Base-by-base conservation (phyloP, 352 stramenopile genomes). In the Saprolegnia parasitica region DNA sequence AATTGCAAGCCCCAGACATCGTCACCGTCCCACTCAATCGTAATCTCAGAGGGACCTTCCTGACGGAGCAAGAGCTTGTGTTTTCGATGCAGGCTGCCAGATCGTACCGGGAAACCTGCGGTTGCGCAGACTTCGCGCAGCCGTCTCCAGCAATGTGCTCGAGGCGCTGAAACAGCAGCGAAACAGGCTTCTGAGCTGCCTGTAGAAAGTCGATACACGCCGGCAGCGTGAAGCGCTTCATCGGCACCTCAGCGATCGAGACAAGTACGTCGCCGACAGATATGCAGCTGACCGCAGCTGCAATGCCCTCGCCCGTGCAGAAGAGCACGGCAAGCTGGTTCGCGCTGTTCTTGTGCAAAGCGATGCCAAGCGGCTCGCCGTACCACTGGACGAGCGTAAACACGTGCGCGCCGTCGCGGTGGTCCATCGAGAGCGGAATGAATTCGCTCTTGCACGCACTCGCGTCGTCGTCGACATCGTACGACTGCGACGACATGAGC, bases 121-220 rank as follows among this genome's bases (percentile, higher is more conserved):
- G 3, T 10, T 6, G 2, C 29, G 29, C 29, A 35, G 29, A 5
- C 29, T 35, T 35, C 29, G 42, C 42, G 42, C 13, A n/a, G 42
- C 42, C 42, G 18, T 49, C 42, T 8, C 2, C 29, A 35, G 10
- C 24, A 32, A 55, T 21, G n/a, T 56, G 35, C 40, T 29, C 58
- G 4, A n/a, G 58, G 13, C 58, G 58, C 24, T 42, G 40, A 56
- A 67, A 67, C 13, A 67, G 39, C 58, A 67, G 23, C n/a, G 58
- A 20, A 10, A 67, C 58, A 40, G 58, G 58, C 40, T 67, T 67
- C 50, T 67, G 58, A 20, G 58, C 42, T 9, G 58, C 37, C 18
- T 67, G 37, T 13, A 67, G 42, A 23, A 67, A 67, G 42, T 67
- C 58, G 58, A 67, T 40, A 32, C 58, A 67, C 20, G 58, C 50